Evolutionary conservation across 148 eudicot genomes (phyloP).

Genomic region (Chenopodium suecicum): DNA sequence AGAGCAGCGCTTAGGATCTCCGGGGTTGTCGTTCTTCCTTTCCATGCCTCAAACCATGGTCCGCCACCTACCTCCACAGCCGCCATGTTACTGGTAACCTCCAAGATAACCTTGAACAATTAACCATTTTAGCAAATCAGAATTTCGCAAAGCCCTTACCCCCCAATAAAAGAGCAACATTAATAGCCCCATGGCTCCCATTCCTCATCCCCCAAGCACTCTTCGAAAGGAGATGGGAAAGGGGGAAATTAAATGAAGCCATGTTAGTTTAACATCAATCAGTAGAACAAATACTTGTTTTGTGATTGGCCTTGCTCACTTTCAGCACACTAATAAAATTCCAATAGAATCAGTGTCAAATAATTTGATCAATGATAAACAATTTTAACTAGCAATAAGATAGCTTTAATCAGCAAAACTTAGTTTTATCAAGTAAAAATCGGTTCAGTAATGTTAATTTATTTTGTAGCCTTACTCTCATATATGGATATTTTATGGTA

Average conservation of each 20-base stretch:
- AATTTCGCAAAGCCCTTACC: not conserved
- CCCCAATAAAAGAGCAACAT: not conserved
- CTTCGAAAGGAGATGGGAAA: too few relatives aligned
- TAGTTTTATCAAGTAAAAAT: not conserved
- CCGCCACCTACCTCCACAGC: slow-evolving; percentile 86
- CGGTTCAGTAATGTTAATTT: not conserved
- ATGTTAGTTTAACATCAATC: too few relatives aligned
- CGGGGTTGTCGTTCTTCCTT: slow-evolving; percentile 53
- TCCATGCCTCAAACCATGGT: slow-evolving; percentile 81
- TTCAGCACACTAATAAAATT: too few relatives aligned
- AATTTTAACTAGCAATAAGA: too few relatives aligned
- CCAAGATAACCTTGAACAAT: slow-evolving; percentile 54
- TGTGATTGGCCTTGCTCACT: too few relatives aligned
- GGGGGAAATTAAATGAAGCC: too few relatives aligned
- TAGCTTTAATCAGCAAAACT: too few relatives aligned
- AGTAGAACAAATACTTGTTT: too few relatives aligned
- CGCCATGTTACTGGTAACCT: slow-evolving; percentile 76
- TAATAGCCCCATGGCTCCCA: not conserved
- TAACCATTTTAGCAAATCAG: not conserved
- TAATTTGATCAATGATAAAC: too few relatives aligned
- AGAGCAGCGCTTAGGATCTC: slow-evolving; percentile 56
- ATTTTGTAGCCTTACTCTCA: not conserved
- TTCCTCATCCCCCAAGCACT: not conserved
- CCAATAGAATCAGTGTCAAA: too few relatives aligned
- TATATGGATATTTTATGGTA: not conserved